These are phyloP conservation scores for Pelagophyceae sp. DNA, from an alignment of 352 stramenopile species.

Conservation along the genomic window DNA sequence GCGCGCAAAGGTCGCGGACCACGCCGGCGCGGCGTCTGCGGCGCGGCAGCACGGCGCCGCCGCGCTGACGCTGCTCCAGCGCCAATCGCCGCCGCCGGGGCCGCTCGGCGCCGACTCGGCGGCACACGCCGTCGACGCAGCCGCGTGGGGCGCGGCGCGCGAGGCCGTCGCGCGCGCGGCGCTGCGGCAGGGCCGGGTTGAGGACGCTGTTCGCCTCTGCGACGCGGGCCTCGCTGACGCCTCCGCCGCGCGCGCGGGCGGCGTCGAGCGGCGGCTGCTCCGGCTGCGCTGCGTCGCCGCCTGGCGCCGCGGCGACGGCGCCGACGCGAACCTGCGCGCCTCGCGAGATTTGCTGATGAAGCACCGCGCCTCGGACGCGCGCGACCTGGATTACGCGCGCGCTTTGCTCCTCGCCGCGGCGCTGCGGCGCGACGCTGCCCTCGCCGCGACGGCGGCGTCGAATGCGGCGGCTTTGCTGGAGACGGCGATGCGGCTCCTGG, in stretches of 20 bases:
- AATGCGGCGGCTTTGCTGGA: not conserved
- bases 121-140: not conserved
- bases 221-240: not conserved
- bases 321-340: not conserved
- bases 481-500: not conserved
- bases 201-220: not conserved
- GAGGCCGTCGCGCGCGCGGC: not conserved
- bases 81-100: too few relatives aligned
- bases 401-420: not conserved
- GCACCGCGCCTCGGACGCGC: not conserved
- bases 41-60: not conserved
- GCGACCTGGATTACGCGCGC: not conserved
- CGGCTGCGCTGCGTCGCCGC: not conserved
- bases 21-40: not conserved
- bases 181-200: not conserved
- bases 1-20: not conserved
- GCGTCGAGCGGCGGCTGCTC: not conserved
- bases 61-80: not conserved
- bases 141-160: not conserved
- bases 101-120: not conserved
- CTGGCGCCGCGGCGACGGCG: not conserved
- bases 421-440: not conserved
- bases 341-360: not conserved
- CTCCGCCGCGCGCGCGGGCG: not conserved
- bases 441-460: not conserved